These are phyloP conservation scores for Eutypa lata DNA, from an alignment of 2,329 filamentous ascomycete species.

Conservation along the genomic window DNA sequence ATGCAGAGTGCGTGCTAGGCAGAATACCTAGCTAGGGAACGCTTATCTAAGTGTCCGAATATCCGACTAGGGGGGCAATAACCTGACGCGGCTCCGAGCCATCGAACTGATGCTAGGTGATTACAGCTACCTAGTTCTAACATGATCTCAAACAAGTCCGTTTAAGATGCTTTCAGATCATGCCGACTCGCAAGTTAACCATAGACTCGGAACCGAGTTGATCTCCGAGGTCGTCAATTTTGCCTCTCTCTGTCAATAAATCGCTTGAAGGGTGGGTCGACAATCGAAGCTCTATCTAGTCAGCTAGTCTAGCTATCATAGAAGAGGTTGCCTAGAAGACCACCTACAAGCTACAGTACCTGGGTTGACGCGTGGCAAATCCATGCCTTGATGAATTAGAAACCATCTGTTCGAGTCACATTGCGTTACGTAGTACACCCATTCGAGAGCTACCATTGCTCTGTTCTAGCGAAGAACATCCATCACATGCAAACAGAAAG, in stretches of 20 bases:
- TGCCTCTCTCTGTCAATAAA: background rate
- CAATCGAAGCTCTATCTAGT: background rate
- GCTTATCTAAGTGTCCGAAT: no score
- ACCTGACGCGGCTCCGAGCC: no score
- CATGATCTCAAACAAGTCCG: no score
- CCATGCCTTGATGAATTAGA: background rate
- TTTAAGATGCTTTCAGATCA: no score
- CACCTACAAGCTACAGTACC: background rate
- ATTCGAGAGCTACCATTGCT: background rate
- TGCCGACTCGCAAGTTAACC: background rate
- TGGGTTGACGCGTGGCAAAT: background rate
- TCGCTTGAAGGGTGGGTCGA: background rate
- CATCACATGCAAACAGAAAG: no score
- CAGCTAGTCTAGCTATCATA: background rate
- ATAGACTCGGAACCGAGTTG: background rate
- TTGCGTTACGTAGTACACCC: slow-evolving; percentile 13
- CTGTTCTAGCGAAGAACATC: no score
- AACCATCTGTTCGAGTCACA: slow-evolving; percentile 10
- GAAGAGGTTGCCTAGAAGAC: no score
- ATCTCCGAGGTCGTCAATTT: background rate
- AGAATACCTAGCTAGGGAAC: no score
- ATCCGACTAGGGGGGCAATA: no score
- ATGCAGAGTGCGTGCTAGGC: no score
- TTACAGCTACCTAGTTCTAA: no score
- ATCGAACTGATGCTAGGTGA: no score